phyloP scores from a whole-genome alignment of 352 stramenopile species.

The Pythium pyrilobum region DNA sequence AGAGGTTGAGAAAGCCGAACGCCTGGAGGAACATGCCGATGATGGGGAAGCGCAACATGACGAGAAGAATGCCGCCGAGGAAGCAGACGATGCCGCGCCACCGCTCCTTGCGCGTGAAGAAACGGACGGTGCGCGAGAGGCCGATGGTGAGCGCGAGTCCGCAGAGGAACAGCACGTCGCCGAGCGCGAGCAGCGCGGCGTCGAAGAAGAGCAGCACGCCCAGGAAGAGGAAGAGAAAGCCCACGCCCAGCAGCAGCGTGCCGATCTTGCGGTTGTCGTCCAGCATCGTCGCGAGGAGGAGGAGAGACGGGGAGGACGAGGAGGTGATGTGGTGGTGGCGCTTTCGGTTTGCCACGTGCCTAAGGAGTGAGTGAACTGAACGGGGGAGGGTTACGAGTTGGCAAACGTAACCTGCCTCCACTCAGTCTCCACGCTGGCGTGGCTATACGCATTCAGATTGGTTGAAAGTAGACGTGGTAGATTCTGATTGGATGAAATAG shows the following conservation, averaged over 20 bases:
- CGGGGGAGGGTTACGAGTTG: too few species aligned
- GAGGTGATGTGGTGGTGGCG: neutral
- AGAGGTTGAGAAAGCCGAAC: constrained; percentile 95
- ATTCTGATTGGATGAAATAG: neutral
- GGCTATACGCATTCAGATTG: neutral
- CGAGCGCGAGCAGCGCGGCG: constrained; percentile 89
- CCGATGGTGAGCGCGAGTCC: constrained; percentile 94
- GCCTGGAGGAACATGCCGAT: constrained; percentile 92
- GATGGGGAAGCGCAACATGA: constrained; percentile 91
- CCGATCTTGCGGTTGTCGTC: constrained; percentile 96
- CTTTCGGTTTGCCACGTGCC: constrained; percentile 6
- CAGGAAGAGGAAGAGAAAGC: constrained; percentile 91
- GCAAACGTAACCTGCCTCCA: too few species aligned
- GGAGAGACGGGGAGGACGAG: constrained; percentile 8
- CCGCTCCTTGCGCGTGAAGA: constrained; percentile 93
- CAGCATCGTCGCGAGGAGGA: constrained; percentile 32
- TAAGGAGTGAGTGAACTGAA: neutral
- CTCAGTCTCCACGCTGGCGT: too few species aligned
- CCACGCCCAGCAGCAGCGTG: constrained; percentile 89
- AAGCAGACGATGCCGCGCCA: constrained; percentile 93
- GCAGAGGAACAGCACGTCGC: constrained; percentile 92
- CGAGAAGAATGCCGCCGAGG: constrained; percentile 90
- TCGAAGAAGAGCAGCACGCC: constrained; percentile 95
- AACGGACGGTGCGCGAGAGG: constrained; percentile 88
- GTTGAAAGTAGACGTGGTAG: neutral